phyloP scores from a whole-genome alignment of 148 eudicot species.

The Amaranthus cruentus region DNA sequence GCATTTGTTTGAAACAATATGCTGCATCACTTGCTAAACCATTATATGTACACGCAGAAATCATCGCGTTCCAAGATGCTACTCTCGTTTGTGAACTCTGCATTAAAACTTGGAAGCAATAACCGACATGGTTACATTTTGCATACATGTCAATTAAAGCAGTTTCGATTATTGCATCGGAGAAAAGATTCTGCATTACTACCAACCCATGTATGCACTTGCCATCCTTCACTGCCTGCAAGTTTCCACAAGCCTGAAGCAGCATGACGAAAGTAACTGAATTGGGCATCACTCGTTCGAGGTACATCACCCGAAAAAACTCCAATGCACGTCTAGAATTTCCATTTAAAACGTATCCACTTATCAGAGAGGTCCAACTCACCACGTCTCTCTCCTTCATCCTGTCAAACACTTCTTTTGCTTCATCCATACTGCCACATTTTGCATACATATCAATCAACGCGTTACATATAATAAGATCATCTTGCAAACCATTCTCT shows the following conservation, averaged over 20 bases:
- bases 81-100: constrained; percentile 42
- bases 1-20: constrained; percentile 43
- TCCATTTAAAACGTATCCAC: constrained; percentile 42
- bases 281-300: constrained; percentile 53
- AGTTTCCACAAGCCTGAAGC: constrained; percentile 42
- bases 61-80: constrained; percentile 60
- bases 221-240: constrained; percentile 37
- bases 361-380: constrained; percentile 62
- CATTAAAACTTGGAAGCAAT: constrained; percentile 35
- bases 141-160: constrained; percentile 67
- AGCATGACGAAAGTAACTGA: constrained; percentile 51
- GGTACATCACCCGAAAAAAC: constrained; percentile 40
- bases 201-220: constrained; percentile 65
- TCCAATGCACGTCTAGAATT: constrained; percentile 35
- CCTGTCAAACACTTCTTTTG: constrained; percentile 39
- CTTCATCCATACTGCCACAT: constrained; percentile 56
- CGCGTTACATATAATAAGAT: constrained; percentile 45
- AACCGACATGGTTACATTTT: constrained; percentile 38
- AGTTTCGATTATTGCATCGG: constrained; percentile 54
- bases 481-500: constrained; percentile 34
- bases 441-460: constrained; percentile 69
- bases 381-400: constrained; percentile 56
- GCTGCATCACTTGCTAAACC: constrained; percentile 37
- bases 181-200: constrained; percentile 37
- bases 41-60: constrained; percentile 46